phyloP scores from a whole-genome alignment of 2,329 filamentous ascomycete species.

The Exophiala lecanii-corni region DNA sequence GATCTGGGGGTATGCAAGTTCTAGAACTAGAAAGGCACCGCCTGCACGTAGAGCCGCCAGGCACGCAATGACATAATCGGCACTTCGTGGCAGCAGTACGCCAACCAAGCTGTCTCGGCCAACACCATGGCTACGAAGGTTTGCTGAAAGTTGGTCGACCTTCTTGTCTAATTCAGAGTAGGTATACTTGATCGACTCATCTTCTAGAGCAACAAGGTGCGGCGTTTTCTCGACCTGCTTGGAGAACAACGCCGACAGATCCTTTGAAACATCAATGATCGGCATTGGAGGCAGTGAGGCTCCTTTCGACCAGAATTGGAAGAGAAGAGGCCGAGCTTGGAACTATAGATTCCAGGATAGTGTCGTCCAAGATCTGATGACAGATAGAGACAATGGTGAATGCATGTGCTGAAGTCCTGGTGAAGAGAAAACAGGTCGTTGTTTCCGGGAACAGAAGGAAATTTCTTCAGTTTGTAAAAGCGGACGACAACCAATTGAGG shows the following conservation, averaged over 20 bases:
- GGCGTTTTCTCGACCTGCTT: slow-evolving; percentile 66
- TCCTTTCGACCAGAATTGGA: no score
- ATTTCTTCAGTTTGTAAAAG: no score
- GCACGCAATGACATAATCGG: slow-evolving; percentile 74
- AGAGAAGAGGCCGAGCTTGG: no score
- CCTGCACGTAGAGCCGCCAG: slow-evolving; percentile 73
- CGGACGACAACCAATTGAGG: no score
- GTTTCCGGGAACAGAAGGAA: no score
- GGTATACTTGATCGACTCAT: slow-evolving; percentile 62
- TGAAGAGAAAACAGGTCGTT: no score
- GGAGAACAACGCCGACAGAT: slow-evolving; percentile 67
- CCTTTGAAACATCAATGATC: slow-evolving; percentile 65
- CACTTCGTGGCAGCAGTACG: slow-evolving; percentile 68
- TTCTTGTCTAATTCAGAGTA: slow-evolving; percentile 68
- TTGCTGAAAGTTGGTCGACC: slow-evolving; percentile 60
- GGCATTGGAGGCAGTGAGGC: no score
- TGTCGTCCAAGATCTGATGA: no score
- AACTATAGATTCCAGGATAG: no score
- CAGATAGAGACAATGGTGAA: no score
- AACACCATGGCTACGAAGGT: slow-evolving; percentile 63
- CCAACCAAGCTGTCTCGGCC: slow-evolving; percentile 70
- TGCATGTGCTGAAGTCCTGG: no score
- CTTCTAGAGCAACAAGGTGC: slow-evolving; percentile 66
- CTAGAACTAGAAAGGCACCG: slow-evolving; percentile 74
- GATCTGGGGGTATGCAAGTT: slow-evolving; percentile 69